These are phyloP conservation scores for Fagopyrum tataricum DNA, from an alignment of 148 eudicot genomes.

Conservation along the genomic window DNA sequence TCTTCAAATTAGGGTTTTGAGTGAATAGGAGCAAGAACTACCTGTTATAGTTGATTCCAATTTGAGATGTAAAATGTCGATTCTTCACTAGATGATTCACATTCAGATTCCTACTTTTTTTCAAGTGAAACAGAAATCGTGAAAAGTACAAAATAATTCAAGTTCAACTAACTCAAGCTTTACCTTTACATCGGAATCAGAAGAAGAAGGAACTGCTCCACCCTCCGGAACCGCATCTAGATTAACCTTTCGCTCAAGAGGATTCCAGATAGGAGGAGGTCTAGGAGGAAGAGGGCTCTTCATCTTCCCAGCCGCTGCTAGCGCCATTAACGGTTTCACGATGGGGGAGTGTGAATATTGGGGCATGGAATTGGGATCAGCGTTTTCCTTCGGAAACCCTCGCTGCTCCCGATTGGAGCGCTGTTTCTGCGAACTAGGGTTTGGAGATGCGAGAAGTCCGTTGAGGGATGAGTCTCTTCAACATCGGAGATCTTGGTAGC, in stretches of 20 bases:
- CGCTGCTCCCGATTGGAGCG: constrained; percentile 42
- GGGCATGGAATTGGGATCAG: constrained; percentile 27
- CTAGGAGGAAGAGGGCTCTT: constrained; percentile 60
- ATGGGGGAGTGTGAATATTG: constrained; percentile 14
- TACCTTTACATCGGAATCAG: constrained; percentile 80
- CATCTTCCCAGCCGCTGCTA: constrained; percentile 22
- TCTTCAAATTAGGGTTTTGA: background rate
- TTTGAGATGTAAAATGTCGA: background rate
- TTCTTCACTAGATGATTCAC: background rate
- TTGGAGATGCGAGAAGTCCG: constrained; percentile 29
- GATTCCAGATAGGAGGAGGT: constrained; percentile 41
- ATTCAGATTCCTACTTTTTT: background rate
- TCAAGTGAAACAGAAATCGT: background rate
- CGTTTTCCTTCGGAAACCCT: constrained; percentile 48
- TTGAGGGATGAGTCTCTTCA: too few relatives aligned
- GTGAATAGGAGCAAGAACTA: background rate
- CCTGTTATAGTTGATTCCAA: background rate
- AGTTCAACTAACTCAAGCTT: constrained; percentile 1
- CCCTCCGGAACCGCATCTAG: constrained; percentile 34
- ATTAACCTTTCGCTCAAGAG: constrained; percentile 50
- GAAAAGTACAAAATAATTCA: background rate
- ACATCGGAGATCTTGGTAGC: too few relatives aligned
- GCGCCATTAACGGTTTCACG: constrained; percentile 26
- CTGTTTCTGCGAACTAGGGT: constrained; percentile 43
- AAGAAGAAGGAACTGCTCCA: constrained; percentile 33